These are phyloP conservation scores for Haplosporangium gracile DNA, from an alignment of 192 early-diverging fungal genomes.

Conservation along the genomic window DNA sequence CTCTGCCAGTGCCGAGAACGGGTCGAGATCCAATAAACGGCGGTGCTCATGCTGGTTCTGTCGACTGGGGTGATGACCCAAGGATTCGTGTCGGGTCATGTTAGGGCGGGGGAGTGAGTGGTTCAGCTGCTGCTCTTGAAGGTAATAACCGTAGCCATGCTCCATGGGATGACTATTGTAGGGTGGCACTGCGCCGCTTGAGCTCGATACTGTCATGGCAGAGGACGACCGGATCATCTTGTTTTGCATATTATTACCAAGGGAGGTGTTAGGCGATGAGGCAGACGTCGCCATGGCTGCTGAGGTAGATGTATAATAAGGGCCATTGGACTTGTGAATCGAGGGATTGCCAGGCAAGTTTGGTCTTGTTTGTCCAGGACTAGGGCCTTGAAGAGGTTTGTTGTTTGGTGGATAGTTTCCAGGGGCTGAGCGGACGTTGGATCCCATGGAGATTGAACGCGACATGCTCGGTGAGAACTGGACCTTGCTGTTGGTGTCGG, in stretches of 20 bases:
- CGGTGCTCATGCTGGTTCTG: slow-evolving; percentile 13
- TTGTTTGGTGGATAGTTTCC: not conserved
- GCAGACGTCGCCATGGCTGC: not conserved
- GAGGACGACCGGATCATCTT: slow-evolving; percentile 27
- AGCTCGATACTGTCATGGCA: not conserved
- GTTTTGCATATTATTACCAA: slow-evolving; percentile 3
- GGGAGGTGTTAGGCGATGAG: slow-evolving; percentile 16
- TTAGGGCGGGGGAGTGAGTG: slow-evolving; percentile 46
- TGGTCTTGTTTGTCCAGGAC: slow-evolving; percentile 25
- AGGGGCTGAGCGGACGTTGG: not conserved
- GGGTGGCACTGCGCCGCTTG: not conserved
- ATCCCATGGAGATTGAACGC: slow-evolving; percentile 35
- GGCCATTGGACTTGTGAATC: slow-evolving; percentile 34
- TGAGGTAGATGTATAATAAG: slow-evolving; percentile 19
- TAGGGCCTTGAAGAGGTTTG: not conserved
- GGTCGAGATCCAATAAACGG: slow-evolving; percentile 26
- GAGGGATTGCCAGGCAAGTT: slow-evolving; percentile 43
- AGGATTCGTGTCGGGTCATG: slow-evolving; percentile 32
- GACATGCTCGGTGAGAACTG: slow-evolving; percentile 45
- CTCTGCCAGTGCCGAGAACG: slow-evolving; percentile 45
- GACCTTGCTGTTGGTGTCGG: slow-evolving; percentile 19
- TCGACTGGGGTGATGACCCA: slow-evolving; percentile 16
- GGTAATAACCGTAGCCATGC: slow-evolving; percentile 22
- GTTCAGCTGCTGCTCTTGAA: slow-evolving; percentile 42
- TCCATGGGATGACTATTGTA: slow-evolving; percentile 1